phyloP scores from a whole-genome alignment of 176 grass and related monocot genomes.

The Cymbopogon citratus region DNA sequence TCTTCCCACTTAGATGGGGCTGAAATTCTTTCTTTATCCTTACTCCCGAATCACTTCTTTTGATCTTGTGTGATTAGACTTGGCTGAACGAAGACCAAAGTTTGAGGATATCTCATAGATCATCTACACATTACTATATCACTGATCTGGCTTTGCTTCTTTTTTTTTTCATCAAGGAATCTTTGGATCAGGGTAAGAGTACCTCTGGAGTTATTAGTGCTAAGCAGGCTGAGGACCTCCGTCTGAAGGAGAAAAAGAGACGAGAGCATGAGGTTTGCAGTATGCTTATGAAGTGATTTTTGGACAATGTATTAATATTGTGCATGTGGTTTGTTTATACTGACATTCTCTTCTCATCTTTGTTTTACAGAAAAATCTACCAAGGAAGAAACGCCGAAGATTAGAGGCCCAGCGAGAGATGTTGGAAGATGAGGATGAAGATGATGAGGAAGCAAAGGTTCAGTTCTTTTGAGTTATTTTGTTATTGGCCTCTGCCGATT shows the following conservation, averaged over 20 bases:
- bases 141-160: neutral
- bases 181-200: constrained; percentile 43
- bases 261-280: constrained; percentile 73
- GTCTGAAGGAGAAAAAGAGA: constrained; percentile 82
- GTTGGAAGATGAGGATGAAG: constrained; percentile 57
- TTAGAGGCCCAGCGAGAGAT: constrained; percentile 74
- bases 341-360: constrained; percentile 15
- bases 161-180: constrained; percentile 38
- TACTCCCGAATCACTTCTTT: too few species aligned
- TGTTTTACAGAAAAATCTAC: constrained; percentile 78
- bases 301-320: constrained; percentile 2
- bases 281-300: constrained; percentile 25
- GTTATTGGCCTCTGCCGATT: neutral
- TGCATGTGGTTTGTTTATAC: neutral
- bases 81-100: too few species aligned
- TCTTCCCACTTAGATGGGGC: neutral
- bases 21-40: neutral
- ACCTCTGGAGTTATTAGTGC: constrained; percentile 59
- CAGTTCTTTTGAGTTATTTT: constrained; percentile 25
- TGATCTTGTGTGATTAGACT: too few species aligned
- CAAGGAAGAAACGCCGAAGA: constrained; percentile 78
- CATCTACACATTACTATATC: neutral
- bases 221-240: constrained; percentile 84
- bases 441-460: constrained; percentile 54
- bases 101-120: neutral